Conservation (phyloP, 352 stramenopile species). For the Elongisporangium undulatum region DNA sequence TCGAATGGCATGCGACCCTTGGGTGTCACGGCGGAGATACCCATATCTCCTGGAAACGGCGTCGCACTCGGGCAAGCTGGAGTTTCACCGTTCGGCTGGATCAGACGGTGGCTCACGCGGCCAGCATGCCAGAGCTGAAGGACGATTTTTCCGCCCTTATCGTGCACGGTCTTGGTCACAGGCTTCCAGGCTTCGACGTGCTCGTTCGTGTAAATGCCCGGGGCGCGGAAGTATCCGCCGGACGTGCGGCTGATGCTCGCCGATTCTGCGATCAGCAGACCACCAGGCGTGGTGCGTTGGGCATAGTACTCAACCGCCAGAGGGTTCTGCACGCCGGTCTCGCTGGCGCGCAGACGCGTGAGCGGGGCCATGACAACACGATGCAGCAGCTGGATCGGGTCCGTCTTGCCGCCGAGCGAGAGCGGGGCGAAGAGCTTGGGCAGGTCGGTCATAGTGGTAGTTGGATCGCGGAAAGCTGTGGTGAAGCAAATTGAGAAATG, state of each 20-base stretch:
- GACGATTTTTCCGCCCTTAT: slow-evolving; percentile 59
- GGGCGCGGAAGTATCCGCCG: slow-evolving; percentile 15
- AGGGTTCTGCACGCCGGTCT: no score
- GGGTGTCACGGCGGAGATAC: no score
- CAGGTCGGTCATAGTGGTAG: no score
- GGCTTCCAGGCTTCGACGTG: slow-evolving; percentile 36
- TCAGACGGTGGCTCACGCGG: slow-evolving; percentile 38
- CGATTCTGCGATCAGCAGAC: slow-evolving; percentile 37
- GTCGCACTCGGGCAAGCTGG: no score
- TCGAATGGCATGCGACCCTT: slow-evolving; percentile 28
- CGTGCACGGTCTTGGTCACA: slow-evolving; percentile 46
- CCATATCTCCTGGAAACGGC: no score
- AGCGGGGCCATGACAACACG: no score
- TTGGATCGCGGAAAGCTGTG: no score
- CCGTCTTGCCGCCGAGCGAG: slow-evolving; percentile 25
- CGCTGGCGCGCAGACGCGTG: no score
- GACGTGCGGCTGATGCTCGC: slow-evolving; percentile 24
- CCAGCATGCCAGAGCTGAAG: slow-evolving; percentile 77
- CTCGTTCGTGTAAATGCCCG: slow-evolving; percentile 28
- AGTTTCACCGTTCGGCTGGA: slow-evolving; percentile 35
- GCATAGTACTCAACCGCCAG: slow-evolving; percentile 36
- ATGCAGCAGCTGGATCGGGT: no score
- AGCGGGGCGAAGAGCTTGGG: slow-evolving; percentile 35
- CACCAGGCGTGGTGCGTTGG: slow-evolving; percentile 30
- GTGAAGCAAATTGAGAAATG: no score